Percentiles rank a stretch among this genome's conserved stretches.
phyloP scores from a whole-genome alignment of 2,329 filamentous ascomycete species.

The Aureobasidium melanogenum region DNA sequence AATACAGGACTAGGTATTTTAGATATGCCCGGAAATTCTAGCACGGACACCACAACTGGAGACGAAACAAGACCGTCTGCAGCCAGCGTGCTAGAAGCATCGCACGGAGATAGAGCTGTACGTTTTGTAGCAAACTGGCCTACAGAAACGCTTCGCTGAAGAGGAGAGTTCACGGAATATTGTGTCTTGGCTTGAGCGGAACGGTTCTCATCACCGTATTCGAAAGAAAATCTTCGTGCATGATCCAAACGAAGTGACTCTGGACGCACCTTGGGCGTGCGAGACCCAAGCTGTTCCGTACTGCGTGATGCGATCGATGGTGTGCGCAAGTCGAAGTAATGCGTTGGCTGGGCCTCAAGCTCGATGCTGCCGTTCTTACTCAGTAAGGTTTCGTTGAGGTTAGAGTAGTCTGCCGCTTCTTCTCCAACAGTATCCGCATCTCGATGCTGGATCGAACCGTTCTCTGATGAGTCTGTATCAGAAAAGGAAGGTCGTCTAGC shows the following conservation, averaged over 20 bases:
- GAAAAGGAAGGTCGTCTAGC: neutral
- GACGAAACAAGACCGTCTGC: neutral
- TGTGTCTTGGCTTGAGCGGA: neutral
- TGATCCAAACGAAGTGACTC: neutral
- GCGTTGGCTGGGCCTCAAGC: neutral
- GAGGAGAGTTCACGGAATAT: neutral
- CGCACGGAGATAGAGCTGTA: neutral
- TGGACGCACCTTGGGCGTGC: neutral
- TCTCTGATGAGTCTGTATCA: constrained; percentile 7
- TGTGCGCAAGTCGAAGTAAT: neutral
- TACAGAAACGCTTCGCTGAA: neutral
- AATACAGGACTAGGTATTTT: constrained; percentile 38
- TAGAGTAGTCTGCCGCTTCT: neutral
- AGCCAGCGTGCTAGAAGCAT: neutral
- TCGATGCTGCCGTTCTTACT: too few species aligned
- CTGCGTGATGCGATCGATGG: neutral
- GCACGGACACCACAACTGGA: neutral
- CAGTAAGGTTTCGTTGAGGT: neutral
- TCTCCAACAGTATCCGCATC: neutral
- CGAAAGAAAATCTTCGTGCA: constrained; percentile 35
- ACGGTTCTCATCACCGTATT: constrained; percentile 32
- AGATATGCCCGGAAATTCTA: constrained; percentile 17
- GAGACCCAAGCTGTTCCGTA: neutral
- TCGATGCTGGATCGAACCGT: neutral
- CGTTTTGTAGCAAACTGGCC: neutral